Evolutionary conservation across 2,329 filamentous ascomycete genomes (phyloP), one percentile per base, ranked within the genome.

Genomic region (Fonsecaea pugnacius): DNA sequence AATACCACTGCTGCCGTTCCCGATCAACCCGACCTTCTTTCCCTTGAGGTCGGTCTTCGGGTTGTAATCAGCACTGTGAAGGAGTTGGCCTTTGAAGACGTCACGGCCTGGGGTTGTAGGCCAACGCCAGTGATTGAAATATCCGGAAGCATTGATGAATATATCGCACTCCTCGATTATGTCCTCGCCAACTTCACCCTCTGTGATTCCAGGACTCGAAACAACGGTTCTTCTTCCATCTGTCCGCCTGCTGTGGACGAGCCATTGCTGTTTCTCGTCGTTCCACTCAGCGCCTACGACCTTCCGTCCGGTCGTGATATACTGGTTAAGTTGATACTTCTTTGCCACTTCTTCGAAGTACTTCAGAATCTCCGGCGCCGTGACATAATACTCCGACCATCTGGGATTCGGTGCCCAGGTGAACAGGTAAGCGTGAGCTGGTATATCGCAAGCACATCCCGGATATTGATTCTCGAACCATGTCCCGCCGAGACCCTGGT

Each of bases 41-140:
- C 51, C 43, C 6, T n/a, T 35, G 16, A 21, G 61, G 43, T 58
- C 58, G 24, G 52, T 14, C 7, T 46, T 18, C 21, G 76, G 71
- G 50, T 79, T 76, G 78, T 79, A 83, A 4, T 60, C 62, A 4
- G 81, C 81, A 51, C 74, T 79, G 65, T 83, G 81, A 53, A 81
- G 67, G 4, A 82, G 64, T 56, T 77, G 75, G 1, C 80, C 80
- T 60, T 79, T 74, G 69, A 84, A 85, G 3, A 74, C 72, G 24
- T 80, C 74, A 8, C 81, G 74, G 3, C 83, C 83, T 1, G 74
- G 72, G 16, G 84, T 79, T 27, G 77, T 73, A 8, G 81, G 81
- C 77, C 63, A 82, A 60, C 77, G 77, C 77, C 75, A 80, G 38
- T 74, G 71, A 56, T 78, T 79, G 32, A 79, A 63, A 18, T 74